Evolutionary conservation across 352 stramenopile species (phyloP), one percentile per base, ranked within the genome.

Genomic region (Pythium periplocum): DNA sequence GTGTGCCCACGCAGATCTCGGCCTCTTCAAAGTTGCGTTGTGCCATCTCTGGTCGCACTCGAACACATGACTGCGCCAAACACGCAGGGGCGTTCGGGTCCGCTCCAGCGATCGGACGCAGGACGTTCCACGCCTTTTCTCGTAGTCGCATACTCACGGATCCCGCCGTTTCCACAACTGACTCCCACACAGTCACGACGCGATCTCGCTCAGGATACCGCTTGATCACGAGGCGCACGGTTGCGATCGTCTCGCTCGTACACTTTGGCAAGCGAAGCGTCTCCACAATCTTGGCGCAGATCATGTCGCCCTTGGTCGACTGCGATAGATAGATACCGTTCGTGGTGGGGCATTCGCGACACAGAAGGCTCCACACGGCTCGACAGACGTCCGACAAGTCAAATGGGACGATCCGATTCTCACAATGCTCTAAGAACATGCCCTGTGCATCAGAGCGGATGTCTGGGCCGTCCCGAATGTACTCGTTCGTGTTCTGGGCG

Each of bases 241-340:
- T 64, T 10, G 49, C 47, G 2, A 64, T 46, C 6, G 51, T 64
- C 57, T 64, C 57, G 35, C 39, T 51, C 45, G 48, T 53, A 35
- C 49, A 38, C 46, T 56, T 64, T 17, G 57, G 48, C 37, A 78
- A 52, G 10, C 59, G 61, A 12, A 78, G 59, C 26, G 66, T 76
- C 36, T 69, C 73, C 9, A 82, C 68, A 10, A 69, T 54, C 51
- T 82, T 82, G 12, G 69, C 72, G n/a, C 55, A 62, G 8, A 82
- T 71, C 8, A 54, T 65, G 57, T 79, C 61, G 1, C 59, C 54
- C 12, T 54, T 63, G 3, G 48, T 11, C 9, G 71, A 60, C 1
- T 69, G 61, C 12, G 51, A 40, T 37, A 73, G 64, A 49, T 78
- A 82, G 10, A 69, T 63, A 4, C 72, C 72, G 32, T 70, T 68